Evolutionary conservation across 371 early-diverging fungal genomes (phyloP).

Genomic region (Rhizomucor miehei): DNA sequence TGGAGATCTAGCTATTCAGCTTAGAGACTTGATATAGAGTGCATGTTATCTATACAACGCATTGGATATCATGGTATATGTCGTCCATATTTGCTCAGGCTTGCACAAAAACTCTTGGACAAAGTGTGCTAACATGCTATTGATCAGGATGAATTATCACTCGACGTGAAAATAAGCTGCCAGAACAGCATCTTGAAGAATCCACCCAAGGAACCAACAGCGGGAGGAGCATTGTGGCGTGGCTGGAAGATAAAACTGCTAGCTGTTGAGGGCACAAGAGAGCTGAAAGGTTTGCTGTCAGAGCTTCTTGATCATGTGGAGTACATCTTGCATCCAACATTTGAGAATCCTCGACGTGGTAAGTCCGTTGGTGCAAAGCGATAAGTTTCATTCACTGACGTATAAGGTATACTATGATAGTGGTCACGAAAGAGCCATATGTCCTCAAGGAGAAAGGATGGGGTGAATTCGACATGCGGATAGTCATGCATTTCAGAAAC

Average conservation of each 20-base stretch:
- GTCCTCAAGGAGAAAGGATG: slow-evolving; percentile 55
- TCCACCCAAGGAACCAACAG: slow-evolving; percentile 21
- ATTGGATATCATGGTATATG: no score
- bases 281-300: slow-evolving; percentile 43
- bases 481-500: slow-evolving; percentile 55
- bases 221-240: slow-evolving; percentile 50
- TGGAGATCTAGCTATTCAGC: no score
- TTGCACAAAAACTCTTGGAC: no score
- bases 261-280: slow-evolving; percentile 46
- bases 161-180: slow-evolving; percentile 38
- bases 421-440: slow-evolving; percentile 58
- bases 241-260: slow-evolving; percentile 57
- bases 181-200: slow-evolving; percentile 35
- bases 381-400: not conserved
- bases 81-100: no score
- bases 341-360: slow-evolving; percentile 63
- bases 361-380: slow-evolving; percentile 6
- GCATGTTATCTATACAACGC: no score
- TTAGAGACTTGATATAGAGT: no score
- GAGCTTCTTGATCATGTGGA: slow-evolving; percentile 66
- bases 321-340: slow-evolving; percentile 71
- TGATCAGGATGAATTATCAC: not conserved
- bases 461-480: slow-evolving; percentile 69
- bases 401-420: slow-evolving; percentile 30
- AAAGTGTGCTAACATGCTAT: no score